phyloP scores from a whole-genome alignment of 331 rosid genomes.

The Quercus phellos region DNA sequence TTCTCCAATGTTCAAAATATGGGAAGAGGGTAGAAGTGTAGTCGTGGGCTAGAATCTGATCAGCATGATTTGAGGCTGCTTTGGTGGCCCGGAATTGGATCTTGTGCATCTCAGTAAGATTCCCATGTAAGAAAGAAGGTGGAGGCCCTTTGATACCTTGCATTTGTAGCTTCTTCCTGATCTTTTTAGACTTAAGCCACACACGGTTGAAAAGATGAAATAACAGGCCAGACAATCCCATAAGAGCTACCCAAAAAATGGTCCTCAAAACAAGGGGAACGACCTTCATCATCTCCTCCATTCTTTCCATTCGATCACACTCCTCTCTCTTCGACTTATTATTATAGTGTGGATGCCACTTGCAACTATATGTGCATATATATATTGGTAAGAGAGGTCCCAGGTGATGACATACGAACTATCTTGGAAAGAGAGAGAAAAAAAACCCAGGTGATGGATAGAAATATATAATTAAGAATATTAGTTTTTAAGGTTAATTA shows the following conservation, averaged over 20 bases:
- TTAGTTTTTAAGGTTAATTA: no score
- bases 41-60: conserved; percentile 57
- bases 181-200: conserved; percentile 48
- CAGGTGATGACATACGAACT: no score
- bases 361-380: not conserved
- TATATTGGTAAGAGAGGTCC: no score
- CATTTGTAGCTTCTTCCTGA: conserved; percentile 47
- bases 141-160: conserved; percentile 86
- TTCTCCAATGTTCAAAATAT: conserved; percentile 78
- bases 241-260: conserved; percentile 22
- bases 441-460: no score
- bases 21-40: conserved; percentile 82
- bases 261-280: conserved; percentile 26
- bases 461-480: no score
- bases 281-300: conserved; percentile 31
- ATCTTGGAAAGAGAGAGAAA: no score
- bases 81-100: conserved; percentile 42
- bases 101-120: conserved; percentile 73
- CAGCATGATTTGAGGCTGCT: conserved; percentile 23
- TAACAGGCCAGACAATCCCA: conserved; percentile 35
- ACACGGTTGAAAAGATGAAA: conserved; percentile 33
- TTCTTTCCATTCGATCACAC: not conserved
- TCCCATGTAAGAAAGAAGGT: conserved; percentile 68
- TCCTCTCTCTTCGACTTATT: not conserved
- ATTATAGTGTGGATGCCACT: not conserved